Percentiles rank a stretch among this genome's conserved stretches.
These are phyloP conservation scores for Yamadazyma epiphylla DNA, from an alignment of 1,139 yeast genomes.

Conservation along the genomic window DNA sequence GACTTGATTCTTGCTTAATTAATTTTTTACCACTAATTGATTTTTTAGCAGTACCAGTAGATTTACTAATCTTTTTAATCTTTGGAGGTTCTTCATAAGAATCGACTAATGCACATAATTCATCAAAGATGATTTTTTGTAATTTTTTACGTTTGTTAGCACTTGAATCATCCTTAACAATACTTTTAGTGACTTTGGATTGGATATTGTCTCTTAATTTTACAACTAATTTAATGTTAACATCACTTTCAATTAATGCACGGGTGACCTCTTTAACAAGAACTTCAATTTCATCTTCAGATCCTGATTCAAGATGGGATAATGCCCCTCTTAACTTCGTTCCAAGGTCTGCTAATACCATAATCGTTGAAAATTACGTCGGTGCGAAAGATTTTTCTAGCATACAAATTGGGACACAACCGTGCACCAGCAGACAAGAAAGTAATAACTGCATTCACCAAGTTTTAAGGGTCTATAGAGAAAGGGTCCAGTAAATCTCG, in stretches of 20 bases:
- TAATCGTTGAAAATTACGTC: constrained; percentile 18
- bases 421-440: no score
- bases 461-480: no score
- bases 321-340: constrained; percentile 77
- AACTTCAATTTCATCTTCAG: constrained; percentile 36
- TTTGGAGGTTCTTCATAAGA: constrained; percentile 64
- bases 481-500: no score
- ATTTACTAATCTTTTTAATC: constrained; percentile 60
- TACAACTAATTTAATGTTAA: constrained; percentile 80
- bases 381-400: background rate
- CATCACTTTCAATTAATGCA: constrained; percentile 90
- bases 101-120: constrained; percentile 81
- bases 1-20: constrained; percentile 25
- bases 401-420: no score
- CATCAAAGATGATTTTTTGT: constrained; percentile 93
- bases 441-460: no score
- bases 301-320: constrained; percentile 50
- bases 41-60: constrained; percentile 13
- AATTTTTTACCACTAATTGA: constrained; percentile 28
- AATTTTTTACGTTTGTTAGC: constrained; percentile 70
- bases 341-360: constrained; percentile 96
- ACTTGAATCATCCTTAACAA: constrained; percentile 47
- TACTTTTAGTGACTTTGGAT: constrained; percentile 41
- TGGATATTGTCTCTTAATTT: constrained; percentile 72
- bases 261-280: constrained; percentile 86